Evolutionary conservation across 352 stramenopile species (phyloP).

Genomic region (Globisporangium paddicum): DNA sequence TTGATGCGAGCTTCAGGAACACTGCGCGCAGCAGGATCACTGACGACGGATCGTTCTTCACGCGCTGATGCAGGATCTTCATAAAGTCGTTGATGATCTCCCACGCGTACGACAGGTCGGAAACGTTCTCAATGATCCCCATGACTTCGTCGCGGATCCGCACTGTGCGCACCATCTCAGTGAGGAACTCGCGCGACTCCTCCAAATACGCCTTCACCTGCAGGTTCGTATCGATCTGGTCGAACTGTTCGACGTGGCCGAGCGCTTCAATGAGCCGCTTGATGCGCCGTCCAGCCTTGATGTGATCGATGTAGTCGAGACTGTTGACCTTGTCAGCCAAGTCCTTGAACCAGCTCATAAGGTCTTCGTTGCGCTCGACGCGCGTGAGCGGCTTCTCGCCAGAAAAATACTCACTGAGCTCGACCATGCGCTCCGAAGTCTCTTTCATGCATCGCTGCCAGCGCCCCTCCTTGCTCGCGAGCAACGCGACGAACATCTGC

Average conservation of each 20-base stretch:
- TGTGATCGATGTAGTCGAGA: slow-evolving; percentile 89
- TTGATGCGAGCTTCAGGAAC: slow-evolving; percentile 94
- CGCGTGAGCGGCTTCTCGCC: slow-evolving; percentile 91
- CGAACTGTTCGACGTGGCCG: slow-evolving; percentile 94
- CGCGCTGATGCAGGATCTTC: slow-evolving; percentile 89
- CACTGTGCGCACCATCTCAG: slow-evolving; percentile 94
- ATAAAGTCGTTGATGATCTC: slow-evolving; percentile 95
- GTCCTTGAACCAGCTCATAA: slow-evolving; percentile 92
- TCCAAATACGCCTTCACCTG: slow-evolving; percentile 94
- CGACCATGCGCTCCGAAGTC: slow-evolving; percentile 88
- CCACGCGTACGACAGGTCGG: slow-evolving; percentile 93
- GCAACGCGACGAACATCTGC: slow-evolving; percentile 87
- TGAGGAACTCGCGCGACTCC: slow-evolving; percentile 90
- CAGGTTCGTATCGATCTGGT: slow-evolving; percentile 94
- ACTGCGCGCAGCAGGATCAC: slow-evolving; percentile 91
- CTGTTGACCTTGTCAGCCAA: slow-evolving; percentile 88
- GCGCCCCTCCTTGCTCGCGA: slow-evolving; percentile 88
- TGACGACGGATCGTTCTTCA: slow-evolving; percentile 91
- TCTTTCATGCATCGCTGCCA: slow-evolving; percentile 90
- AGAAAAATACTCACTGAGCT: slow-evolving; percentile 93
- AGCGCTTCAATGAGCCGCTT: slow-evolving; percentile 92
- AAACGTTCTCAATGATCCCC: slow-evolving; percentile 91
- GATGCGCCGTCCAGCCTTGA: slow-evolving; percentile 93
- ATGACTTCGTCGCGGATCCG: slow-evolving; percentile 91
- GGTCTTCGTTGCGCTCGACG: slow-evolving; percentile 91